A percentile compares a stretch with the other conserved stretches of the same genome.
Evolutionary conservation across 441 rosid species (phyloP).

Genomic region (Geranium incanum): DNA sequence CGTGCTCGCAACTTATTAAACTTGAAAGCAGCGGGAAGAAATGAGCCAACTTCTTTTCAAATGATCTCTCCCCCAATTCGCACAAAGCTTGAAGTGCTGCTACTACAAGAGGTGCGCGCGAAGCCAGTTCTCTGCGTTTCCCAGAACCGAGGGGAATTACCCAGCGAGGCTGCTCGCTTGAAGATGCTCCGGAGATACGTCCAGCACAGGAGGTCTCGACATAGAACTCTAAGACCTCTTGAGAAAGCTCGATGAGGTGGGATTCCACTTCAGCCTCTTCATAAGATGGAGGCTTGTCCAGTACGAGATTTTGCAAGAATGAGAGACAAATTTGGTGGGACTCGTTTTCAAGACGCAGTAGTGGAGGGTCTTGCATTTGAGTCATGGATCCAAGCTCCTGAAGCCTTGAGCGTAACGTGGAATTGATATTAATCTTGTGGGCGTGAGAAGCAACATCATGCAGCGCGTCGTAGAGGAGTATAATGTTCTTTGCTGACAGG

Average conservation of each 20-base stretch:
- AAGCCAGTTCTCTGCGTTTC: conserved; percentile 82
- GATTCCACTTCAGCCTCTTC: conserved; percentile 62
- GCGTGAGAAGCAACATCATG: conserved; percentile 81
- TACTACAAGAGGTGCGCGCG: conserved; percentile 92
- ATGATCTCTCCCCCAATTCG: conserved; percentile 59
- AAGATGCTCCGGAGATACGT: conserved; percentile 36
- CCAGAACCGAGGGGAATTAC: conserved; percentile 86
- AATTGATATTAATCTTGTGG: conserved; percentile 64
- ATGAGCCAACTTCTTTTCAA: conserved; percentile 57
- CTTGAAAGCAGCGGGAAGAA: conserved; percentile 75
- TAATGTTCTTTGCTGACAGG: conserved; percentile 65
- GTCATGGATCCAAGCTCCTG: conserved; percentile 87
- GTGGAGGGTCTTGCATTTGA: conserved; percentile 99
- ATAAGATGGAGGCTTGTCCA: conserved; percentile 47
- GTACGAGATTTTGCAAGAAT: conserved; percentile 68
- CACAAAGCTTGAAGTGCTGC: conserved; percentile 80
- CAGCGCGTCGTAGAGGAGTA: conserved; percentile 75
- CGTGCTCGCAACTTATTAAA: conserved; percentile 88
- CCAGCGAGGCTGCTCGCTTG: conserved; percentile 44
- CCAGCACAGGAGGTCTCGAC: conserved; percentile 47
- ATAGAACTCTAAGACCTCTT: conserved; percentile 70
- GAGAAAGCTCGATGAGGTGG: conserved; percentile 60
- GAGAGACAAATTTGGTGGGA: conserved; percentile 94
- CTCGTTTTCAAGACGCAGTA: conserved; percentile 91
- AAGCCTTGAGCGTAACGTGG: conserved; percentile 59